These are phyloP conservation scores for Westerdykella ornata DNA, from an alignment of 2,329 filamentous ascomycete genomes.

Conservation along the genomic window DNA sequence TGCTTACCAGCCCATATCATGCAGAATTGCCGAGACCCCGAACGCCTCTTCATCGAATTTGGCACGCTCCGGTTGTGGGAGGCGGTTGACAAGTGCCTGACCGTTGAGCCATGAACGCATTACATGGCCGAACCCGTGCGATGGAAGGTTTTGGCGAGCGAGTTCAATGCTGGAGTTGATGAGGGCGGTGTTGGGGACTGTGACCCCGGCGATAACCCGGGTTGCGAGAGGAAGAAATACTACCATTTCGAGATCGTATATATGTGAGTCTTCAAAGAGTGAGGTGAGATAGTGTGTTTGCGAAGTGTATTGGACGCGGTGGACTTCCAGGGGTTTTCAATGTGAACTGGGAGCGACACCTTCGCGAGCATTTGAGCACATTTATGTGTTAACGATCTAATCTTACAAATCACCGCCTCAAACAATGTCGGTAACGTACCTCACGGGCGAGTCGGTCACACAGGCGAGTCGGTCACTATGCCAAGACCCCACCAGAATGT, in stretches of 20 bases:
- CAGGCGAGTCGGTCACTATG: no score
- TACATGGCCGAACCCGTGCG: slow-evolving; percentile 37
- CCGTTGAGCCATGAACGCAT: slow-evolving; percentile 36
- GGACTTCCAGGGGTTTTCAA: no score
- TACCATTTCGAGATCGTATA: slow-evolving; percentile 1
- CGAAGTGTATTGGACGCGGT: no score
- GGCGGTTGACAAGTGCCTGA: slow-evolving; percentile 28
- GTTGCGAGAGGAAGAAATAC: slow-evolving; percentile 5
- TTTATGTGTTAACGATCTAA: no score
- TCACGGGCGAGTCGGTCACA: no score
- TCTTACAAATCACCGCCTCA: no score
- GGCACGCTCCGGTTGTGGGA: slow-evolving; percentile 18
- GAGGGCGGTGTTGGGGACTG: slow-evolving; percentile 33
- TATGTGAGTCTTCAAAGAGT: no score
- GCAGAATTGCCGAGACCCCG: slow-evolving; percentile 38
- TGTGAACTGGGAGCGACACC: no score
- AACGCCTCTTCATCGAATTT: slow-evolving; percentile 37
- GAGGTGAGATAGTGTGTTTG: background rate
- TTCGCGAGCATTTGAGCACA: no score
- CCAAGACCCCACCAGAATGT: no score
- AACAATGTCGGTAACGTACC: no score
- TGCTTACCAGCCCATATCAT: slow-evolving; percentile 41
- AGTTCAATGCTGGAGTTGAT: slow-evolving; percentile 33
- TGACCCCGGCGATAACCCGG: slow-evolving; percentile 26
- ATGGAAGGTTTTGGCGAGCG: slow-evolving; percentile 23